Evolutionary conservation across 768 basidiomycete species (phyloP), one percentile per base, ranked within the genome.

Genomic region (Pleurotus giganteus): DNA sequence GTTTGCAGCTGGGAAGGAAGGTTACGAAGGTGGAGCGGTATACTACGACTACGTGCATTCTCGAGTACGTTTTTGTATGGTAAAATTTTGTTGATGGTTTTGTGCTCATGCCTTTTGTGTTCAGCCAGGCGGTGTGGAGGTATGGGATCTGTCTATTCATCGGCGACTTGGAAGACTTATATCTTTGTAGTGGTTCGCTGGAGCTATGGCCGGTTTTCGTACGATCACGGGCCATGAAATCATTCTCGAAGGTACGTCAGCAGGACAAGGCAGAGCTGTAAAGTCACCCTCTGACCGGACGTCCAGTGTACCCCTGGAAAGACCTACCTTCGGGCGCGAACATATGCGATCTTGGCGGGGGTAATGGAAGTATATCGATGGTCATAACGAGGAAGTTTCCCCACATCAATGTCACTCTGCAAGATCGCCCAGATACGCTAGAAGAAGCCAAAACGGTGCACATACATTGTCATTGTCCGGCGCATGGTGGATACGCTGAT

Each of bases 341-440:
- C 2, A 56, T 71, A 15, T 65, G 66, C 51, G 71, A 72, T 55
- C 59, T 72, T 9, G 71, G 71, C 23, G 63, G 62, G 29, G 69
- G 69, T n/a, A 58, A 68, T 19, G 69, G 69, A 3, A 60, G 58
- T 1, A 59, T 67, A 46, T 55, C 66, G 9, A 61, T 69, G 32
- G 34, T 55, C 11, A 57, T 72, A 47, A 65, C 62, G 3, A 61
- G 62, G 47, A 54, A 58, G 2, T 56, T 66, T 55, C 64, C 66
- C 9, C 57, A 65, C 23, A 56, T 72, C 23, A 59, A 62, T 15
- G 21, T 70, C 13, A 65, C 61, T 41, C 53, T 70, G 17, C 66
- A 69, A 41, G 71, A 70, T 43, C 58, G 63, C 2, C 65, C 65
- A 2, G 61, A 61, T 24, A 57, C 61, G 4, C 50, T 68, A 41